A percentile compares a stretch with the other conserved stretches of the same genome.
These are phyloP conservation scores for Neofusicoccum sp. DNA, from an alignment of 2,329 filamentous ascomycete species.

Conservation along the genomic window DNA sequence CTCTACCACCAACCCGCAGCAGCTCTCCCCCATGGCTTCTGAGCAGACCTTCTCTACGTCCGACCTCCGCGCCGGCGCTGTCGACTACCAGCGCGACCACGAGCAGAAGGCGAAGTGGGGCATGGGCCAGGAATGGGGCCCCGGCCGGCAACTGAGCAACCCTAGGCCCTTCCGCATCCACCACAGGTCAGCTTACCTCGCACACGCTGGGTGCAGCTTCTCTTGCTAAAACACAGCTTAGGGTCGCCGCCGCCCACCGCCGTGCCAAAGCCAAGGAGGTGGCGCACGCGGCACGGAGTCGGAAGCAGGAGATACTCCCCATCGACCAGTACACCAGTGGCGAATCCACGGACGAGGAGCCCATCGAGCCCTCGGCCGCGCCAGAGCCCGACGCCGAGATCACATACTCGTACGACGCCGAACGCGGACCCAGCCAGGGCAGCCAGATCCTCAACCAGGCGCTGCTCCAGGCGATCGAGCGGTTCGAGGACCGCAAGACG, in stretches of 20 bases:
- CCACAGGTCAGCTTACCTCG: not conserved
- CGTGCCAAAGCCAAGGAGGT: conserved; percentile 20
- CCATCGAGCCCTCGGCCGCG: conserved; percentile 47
- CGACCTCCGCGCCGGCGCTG: conserved; percentile 58
- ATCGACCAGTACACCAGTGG: conserved; percentile 34
- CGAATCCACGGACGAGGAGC: conserved; percentile 49
- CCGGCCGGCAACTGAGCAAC: conserved; percentile 37
- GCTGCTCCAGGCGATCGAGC: conserved; percentile 60
- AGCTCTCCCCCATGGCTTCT: conserved; percentile 45
- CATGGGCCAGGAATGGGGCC: conserved; percentile 45
- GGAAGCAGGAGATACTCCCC: conserved; percentile 42
- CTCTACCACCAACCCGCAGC: conserved; percentile 23
- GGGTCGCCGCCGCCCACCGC: conserved; percentile 5
- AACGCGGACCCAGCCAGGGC: conserved; percentile 53
- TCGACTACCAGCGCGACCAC: conserved; percentile 55
- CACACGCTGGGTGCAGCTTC: not conserved
- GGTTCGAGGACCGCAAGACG: conserved; percentile 62
- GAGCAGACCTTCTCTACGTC: conserved; percentile 50
- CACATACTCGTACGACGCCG: conserved; percentile 58
- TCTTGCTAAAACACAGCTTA: not conserved
- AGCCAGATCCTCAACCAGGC: conserved; percentile 61
- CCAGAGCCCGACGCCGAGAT: conserved; percentile 52
- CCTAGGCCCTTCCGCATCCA: conserved; percentile 40
- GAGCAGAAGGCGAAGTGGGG: conserved; percentile 56
- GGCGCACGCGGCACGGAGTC: conserved; percentile 27